Base-by-base conservation (phyloP, 2,329 filamentous ascomycete genomes). In the Didymella segeticola region DNA sequence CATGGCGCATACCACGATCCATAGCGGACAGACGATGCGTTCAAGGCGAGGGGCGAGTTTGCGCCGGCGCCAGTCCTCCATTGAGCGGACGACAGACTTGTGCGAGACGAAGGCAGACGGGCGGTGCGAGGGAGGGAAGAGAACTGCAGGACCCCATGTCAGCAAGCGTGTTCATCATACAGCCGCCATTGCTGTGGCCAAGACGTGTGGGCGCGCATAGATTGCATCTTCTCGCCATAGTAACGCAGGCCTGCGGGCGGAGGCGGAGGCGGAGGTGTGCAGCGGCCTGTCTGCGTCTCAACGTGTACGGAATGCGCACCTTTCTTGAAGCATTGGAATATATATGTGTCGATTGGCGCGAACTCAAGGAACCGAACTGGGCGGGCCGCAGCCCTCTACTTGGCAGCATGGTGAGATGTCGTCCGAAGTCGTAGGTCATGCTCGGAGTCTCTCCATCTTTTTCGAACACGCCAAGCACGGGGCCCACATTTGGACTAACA, bases 341-440 rank as follows among this genome's bases (percentile, higher is more conserved):
- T 10, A 62, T 25, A 27, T 54, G 27, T 33, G 57, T 56, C 27
- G 67, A 64, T 26, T 66, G 67, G 26, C 63, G 65, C 38, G 64
- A 63, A 26, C 55, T 60, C 39, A 60, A 52, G 17, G 63, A 57
- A 33, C 55, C 53, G 34, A 69, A 62, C 54, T 68, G 69, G 51
- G 69, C 68, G 56, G 74, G 67, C 64, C 72, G 74, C 34, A 79
- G 64, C 60, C 78, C 78, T 76, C 78, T 78, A 68, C 77, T 79
- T 62, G 78, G 77, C 71, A 80, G 75, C 79, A 80, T 80, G 53
- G 67, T 72, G 61, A 60, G 61, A 54, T 68, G 69, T 64, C 64
- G 66, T 69, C 66, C 63, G 56, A 59, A 57, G 58, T 50, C 58
- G 26, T 57, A 41, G 39, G 20, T 33, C 51, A 36, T 56, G 57